These are phyloP conservation scores for Auricularia heimuer DNA, from an alignment of 768 basidiomycete species.

Conservation along the genomic window DNA sequence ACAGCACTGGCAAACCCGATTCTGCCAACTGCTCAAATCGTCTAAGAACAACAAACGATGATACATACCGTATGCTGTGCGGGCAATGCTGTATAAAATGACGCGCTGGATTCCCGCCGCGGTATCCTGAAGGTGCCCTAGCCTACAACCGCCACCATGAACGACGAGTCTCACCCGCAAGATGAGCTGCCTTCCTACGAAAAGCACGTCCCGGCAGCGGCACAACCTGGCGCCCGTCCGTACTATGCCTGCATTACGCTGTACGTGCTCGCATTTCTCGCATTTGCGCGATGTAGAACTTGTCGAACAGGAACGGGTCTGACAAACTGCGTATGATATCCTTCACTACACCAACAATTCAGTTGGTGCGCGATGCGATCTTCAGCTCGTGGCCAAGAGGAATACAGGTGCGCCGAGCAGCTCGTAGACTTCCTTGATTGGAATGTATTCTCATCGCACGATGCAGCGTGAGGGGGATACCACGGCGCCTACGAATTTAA, in stretches of 20 bases:
- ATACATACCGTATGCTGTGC: too few relatives aligned
- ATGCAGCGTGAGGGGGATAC: background rate
- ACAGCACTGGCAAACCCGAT: too few relatives aligned
- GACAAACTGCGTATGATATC: slow-evolving; percentile 2
- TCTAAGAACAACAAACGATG: too few relatives aligned
- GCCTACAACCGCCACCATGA: too few relatives aligned
- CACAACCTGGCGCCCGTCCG: background rate
- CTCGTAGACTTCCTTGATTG: background rate
- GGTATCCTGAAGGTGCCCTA: too few relatives aligned
- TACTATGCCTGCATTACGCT: background rate
- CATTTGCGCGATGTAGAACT: background rate
- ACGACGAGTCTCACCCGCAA: too few relatives aligned
- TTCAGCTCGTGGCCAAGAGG: background rate
- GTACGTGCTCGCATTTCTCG: background rate
- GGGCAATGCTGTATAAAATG: too few relatives aligned
- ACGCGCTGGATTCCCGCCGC: too few relatives aligned
- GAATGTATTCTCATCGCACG: background rate
- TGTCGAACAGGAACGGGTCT: background rate
- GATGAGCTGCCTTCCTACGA: too few relatives aligned
- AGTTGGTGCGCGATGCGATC: background rate
- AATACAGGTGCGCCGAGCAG: background rate
- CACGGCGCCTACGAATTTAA: slow-evolving; percentile 1
- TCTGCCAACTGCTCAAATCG: too few relatives aligned
- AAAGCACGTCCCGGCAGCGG: too few relatives aligned
- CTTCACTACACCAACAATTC: background rate